Conservation (phyloP, 108 stramenopile species). For the Cyclotella atomus region DNA sequence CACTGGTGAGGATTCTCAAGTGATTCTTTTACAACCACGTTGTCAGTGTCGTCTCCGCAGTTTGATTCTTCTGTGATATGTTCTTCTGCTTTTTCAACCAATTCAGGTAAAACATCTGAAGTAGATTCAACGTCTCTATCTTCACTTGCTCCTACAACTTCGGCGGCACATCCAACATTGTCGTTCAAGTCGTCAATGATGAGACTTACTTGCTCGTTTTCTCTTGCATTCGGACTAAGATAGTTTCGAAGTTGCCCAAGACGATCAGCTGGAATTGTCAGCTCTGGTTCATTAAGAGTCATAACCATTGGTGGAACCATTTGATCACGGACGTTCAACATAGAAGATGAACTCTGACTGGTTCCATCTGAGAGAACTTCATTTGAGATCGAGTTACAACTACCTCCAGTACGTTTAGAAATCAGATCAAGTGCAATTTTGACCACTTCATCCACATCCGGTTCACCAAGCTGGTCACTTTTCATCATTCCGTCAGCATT, state of each 20-base stretch:
- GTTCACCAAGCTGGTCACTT: neutral
- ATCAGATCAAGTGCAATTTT: constrained; percentile 4
- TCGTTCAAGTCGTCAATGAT: too few relatives aligned
- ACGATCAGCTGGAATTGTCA: neutral
- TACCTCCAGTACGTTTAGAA: too few relatives aligned
- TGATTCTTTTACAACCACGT: neutral
- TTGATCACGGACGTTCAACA: too few relatives aligned
- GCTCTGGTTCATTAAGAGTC: too few relatives aligned
- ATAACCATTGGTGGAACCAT: too few relatives aligned
- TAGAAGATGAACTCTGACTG: too few relatives aligned
- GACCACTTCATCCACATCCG: neutral
- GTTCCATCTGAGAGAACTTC: too few relatives aligned
- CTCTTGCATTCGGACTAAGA: constrained; percentile 11
- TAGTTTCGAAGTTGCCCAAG: constrained; percentile 1
- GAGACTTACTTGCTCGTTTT: neutral
- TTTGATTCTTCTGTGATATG: neutral
- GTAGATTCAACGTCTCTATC: neutral
- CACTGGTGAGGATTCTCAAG: neutral
- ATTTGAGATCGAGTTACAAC: too few relatives aligned
- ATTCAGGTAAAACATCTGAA: neutral
- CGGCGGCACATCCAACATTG: neutral
- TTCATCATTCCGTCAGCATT: too few relatives aligned
- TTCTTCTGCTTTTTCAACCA: neutral
- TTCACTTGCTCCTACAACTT: neutral
- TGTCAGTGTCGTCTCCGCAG: neutral